Base-by-base conservation (phyloP, 2,329 filamentous ascomycete genomes). In the Fonsecaea pedrosoi region DNA sequence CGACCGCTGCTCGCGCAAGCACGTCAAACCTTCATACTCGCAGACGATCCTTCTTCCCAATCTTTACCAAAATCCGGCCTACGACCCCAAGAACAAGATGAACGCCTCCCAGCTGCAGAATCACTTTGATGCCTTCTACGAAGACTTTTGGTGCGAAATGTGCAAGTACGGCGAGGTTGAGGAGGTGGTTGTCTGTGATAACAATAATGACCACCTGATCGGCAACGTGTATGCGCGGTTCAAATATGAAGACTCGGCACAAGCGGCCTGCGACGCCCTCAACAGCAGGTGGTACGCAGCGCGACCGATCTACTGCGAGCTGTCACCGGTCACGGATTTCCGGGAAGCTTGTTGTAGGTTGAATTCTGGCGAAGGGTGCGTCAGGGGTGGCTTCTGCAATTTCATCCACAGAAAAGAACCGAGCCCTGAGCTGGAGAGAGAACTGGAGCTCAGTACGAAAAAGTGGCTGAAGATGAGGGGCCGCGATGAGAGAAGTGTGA, bases 91-190 rank as follows among this genome's bases (percentile, higher is more conserved):
- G 84, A 95, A 90, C 85, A 95, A 94, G 83, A 97, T 99, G 91
- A 97, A 96, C 82, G 84, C 93, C 6, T 90, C 88, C 74, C 95
- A 99, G 85, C 90, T 98, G 78, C 94, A 97, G 82, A 97, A 97
- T 84, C 95, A 99, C 86, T 99, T 99, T 78, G 95, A 99, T 81
- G 95, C 95, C 76, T 99, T 99, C 81, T 99, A 99, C 85, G 95
- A 99, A 84, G 95, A 99, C 79, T 93, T 99, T 73, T 99, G 95
- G 94, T 98, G 94, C 83, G 95, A 99, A 87, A 92, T 99, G 84
- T 98, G 95, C 90, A 93, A 96, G 82, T 99, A 96, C 79, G 95
- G 95, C 73, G 92, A 98, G 82, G 86, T 98, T 40, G 95, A 99
- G 82, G 95, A 99, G 83, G 87, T 99, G 12, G 95, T 99, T 12